phyloP scores from a whole-genome alignment of 192 early-diverging fungal species.

The Gonapodya sp. region DNA sequence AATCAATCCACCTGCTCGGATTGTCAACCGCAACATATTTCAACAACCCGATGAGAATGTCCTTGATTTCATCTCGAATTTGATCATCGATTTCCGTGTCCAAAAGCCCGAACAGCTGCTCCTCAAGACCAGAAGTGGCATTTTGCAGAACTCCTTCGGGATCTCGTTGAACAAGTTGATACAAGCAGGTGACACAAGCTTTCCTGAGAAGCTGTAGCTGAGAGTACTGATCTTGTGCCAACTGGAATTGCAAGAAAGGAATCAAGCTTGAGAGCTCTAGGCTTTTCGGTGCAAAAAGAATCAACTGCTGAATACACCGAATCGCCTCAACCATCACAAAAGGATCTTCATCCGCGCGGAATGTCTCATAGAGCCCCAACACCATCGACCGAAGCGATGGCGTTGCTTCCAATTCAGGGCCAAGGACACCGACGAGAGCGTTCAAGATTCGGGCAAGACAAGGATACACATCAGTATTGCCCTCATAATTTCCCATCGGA shows the following conservation, averaged over 20 bases:
- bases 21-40: slow-evolving; percentile 37
- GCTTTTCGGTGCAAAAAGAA: slow-evolving; percentile 75
- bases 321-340: slow-evolving; percentile 74
- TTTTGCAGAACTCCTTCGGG: slow-evolving; percentile 57
- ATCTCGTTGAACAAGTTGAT: slow-evolving; percentile 72
- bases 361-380: slow-evolving; percentile 63
- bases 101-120: slow-evolving; percentile 68
- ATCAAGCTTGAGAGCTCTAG: slow-evolving; percentile 57
- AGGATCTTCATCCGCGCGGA: slow-evolving; percentile 66
- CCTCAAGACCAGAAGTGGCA: slow-evolving; percentile 54
- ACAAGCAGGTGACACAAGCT: slow-evolving; percentile 72
- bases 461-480: slow-evolving; percentile 39
- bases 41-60: slow-evolving; percentile 31
- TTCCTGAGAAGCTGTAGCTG: slow-evolving; percentile 55
- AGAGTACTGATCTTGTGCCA: slow-evolving; percentile 27
- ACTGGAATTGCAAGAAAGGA: slow-evolving; percentile 64
- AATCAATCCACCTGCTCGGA: slow-evolving; percentile 73
- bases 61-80: slow-evolving; percentile 43
- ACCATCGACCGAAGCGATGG: slow-evolving; percentile 67
- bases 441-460: slow-evolving; percentile 77
- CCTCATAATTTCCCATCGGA: slow-evolving; percentile 48
- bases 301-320: slow-evolving; percentile 76
- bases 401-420: slow-evolving; percentile 78
- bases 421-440: slow-evolving; percentile 77
- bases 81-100: slow-evolving; percentile 64